phyloP scores from a whole-genome alignment of 1,284 basidiomycete species.

The Lentinula novae-zelandiae region DNA sequence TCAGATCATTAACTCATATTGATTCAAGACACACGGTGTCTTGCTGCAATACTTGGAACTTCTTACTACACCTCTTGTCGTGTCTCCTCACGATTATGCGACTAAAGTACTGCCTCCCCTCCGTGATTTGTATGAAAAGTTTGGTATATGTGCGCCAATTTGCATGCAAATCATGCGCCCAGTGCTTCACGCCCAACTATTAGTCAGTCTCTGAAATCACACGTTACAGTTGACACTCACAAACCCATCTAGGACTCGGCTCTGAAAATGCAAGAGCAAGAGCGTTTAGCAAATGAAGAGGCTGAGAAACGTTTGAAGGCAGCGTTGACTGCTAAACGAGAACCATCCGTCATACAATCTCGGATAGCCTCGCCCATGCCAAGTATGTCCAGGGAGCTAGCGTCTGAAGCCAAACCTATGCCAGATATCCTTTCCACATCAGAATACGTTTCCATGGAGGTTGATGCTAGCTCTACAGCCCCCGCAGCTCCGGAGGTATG shows the following conservation, averaged over 20 bases:
- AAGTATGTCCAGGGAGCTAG: conserved; percentile 21
- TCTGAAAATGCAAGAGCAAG: conserved; percentile 58
- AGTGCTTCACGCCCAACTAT: conserved; percentile 62
- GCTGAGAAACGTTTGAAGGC: conserved; percentile 75
- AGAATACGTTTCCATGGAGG: conserved; percentile 56
- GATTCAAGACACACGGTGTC: conserved; percentile 69
- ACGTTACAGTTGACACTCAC: not conserved
- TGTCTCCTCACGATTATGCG: conserved; percentile 61
- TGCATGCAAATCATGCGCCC: conserved; percentile 92
- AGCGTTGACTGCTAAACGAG: conserved; percentile 69
- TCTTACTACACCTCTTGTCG: conserved; percentile 59
- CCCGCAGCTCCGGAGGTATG: conserved; percentile 33
- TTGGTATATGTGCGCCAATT: conserved; percentile 77
- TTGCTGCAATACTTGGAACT: conserved; percentile 74
- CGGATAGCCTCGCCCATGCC: conserved; percentile 48
- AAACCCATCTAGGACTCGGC: conserved; percentile 43
- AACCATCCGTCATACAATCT: conserved; percentile 51
- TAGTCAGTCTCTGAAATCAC: conserved; percentile 39
- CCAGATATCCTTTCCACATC: conserved; percentile 28
- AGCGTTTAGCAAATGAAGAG: conserved; percentile 64
- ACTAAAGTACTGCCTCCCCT: conserved; percentile 68
- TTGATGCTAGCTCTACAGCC: conserved; percentile 22
- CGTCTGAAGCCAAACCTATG: conserved; percentile 28
- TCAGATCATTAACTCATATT: not conserved
- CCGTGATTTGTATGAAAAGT: conserved; percentile 65